Conservation (phyloP, 306 rosid genomes). For the Dalbergia cochinchinensis region DNA sequence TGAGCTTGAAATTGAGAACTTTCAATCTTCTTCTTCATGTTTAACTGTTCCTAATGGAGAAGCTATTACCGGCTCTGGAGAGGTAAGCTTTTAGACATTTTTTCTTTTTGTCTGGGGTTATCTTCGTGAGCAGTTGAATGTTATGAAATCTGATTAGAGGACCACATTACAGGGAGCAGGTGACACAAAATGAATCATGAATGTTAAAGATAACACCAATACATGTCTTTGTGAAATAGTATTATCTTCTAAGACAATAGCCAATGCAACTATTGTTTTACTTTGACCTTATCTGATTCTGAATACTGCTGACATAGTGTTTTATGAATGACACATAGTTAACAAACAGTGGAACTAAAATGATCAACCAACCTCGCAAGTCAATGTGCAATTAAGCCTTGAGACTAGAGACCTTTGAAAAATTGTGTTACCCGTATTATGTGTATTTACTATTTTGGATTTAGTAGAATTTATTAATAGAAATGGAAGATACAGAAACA, state of each 20-base stretch:
- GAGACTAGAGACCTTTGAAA: background rate
- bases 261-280: background rate
- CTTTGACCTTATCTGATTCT: background rate
- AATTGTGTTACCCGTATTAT: conserved; percentile 29
- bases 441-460: background rate
- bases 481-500: no score
- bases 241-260: conserved; percentile 2
- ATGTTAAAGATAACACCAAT: conserved; percentile 14
- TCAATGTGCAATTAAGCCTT: background rate
- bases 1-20: conserved; percentile 78
- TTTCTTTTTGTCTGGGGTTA: background rate
- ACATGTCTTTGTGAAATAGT: background rate
- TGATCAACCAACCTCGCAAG: conserved; percentile 27
- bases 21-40: conserved; percentile 58
- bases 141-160: background rate
- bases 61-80: conserved; percentile 54
- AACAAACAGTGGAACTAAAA: conserved; percentile 22
- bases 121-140: conserved; percentile 28
- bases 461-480: conserved; percentile 3
- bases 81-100: conserved; percentile 50
- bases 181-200: background rate
- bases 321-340: background rate
- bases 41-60: conserved; percentile 61
- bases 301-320: background rate
- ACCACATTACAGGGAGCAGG: background rate